Evolutionary conservation across 345 rosid genomes (phyloP), one percentile per base, ranked within the genome.

Genomic region (Theobroma cacao): DNA sequence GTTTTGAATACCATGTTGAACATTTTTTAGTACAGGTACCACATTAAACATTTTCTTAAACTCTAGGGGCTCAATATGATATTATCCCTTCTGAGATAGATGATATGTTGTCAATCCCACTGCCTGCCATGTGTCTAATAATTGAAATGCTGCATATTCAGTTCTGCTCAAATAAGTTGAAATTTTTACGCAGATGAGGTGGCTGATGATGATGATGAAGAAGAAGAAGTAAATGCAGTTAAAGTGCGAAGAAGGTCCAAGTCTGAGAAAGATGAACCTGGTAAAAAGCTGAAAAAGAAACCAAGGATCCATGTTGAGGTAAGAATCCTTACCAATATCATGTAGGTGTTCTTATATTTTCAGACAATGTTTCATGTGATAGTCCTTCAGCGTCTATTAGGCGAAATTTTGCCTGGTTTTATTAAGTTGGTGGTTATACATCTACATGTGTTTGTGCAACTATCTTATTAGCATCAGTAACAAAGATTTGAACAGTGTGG

Each of bases 251-350:
- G 75, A 79, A 81, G 75, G 72, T 81, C 89, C 3, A 70, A 65
- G 31, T 76, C 74, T 56, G 92, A 82, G 77, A 90, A 86, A 62
- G 89, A 79, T 40, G 88, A 82, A 28, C 17, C 72, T 63, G 84
- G 77, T 67, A 78, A 77, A 74, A 91, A 90, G 83, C 41, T 76
- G 11, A 94, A 89, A 90, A 94, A 91, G 86, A 92, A 86, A 86
- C 78, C 93, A 59, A 91, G 87, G 81, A 93, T 94, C 31, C 82
- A 86, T 59, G 92, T 92, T 31, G 98, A 94, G 94, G 98, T 94
- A 84, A 90, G 85, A 80, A 55, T 62, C 62, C 72, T 77, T 0
- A 62, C 31, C 18, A 33, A 6, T 15, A 20, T 74, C 68, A 4
- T 9, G 61, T 22, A 30, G 26, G 47, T 45, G 38, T 68, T 52